Conservation (phyloP, 306 rosid genomes). For the Fragaria iinumae region DNA sequence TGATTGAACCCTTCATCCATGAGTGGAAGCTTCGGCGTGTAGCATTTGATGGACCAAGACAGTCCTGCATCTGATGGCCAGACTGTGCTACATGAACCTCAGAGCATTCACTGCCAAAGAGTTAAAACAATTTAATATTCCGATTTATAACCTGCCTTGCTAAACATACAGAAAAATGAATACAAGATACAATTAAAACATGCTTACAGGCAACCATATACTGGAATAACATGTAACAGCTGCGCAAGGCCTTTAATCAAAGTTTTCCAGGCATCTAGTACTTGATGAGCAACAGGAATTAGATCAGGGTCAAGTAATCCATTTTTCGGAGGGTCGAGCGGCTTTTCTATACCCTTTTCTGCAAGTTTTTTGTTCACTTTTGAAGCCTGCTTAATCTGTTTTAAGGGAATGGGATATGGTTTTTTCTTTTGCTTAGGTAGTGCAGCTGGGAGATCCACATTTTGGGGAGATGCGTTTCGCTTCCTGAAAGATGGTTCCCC, state of each 20-base stretch:
- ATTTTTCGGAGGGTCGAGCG: slow-evolving; percentile 79
- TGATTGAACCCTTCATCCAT: slow-evolving; percentile 89
- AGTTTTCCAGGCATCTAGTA: slow-evolving; percentile 80
- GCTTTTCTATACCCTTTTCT: slow-evolving; percentile 77
- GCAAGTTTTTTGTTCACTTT: slow-evolving; percentile 68
- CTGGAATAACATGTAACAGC: slow-evolving; percentile 75
- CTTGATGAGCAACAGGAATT: slow-evolving; percentile 80
- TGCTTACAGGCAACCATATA: slow-evolving; percentile 80
- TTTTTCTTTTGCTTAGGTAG: slow-evolving; percentile 82
- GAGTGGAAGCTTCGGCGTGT: slow-evolving; percentile 70
- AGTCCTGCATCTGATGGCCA: slow-evolving; percentile 70
- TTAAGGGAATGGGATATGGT: slow-evolving; percentile 81
- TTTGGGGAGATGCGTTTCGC: slow-evolving; percentile 48
- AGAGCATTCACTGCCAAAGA: slow-evolving; percentile 80
- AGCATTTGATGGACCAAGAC: slow-evolving; percentile 56
- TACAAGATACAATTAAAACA: not conserved
- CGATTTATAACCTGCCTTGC: not conserved
- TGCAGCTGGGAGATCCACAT: slow-evolving; percentile 69
- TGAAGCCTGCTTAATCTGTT: slow-evolving; percentile 62
- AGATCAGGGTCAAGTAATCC: slow-evolving; percentile 76
- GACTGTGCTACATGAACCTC: slow-evolving; percentile 77
- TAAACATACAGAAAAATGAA: slow-evolving; percentile 1
- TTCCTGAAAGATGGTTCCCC: slow-evolving; percentile 34
- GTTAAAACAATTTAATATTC: slow-evolving; percentile 14
- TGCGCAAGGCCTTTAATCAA: slow-evolving; percentile 77